Evolutionary conservation across 441 rosid genomes (phyloP).

Genomic region (Populus trichocarpa): DNA sequence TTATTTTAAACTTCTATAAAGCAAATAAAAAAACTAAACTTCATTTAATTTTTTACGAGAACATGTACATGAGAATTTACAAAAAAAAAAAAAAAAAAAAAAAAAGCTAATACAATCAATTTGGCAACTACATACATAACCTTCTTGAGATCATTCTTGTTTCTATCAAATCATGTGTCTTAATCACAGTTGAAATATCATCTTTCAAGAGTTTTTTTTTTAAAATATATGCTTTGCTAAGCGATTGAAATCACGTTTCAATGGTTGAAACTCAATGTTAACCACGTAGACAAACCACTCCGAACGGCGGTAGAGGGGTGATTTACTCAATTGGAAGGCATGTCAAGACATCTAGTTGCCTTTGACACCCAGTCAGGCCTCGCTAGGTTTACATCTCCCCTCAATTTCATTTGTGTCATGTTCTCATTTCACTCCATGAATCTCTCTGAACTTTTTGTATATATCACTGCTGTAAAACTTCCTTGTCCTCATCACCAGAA

Average conservation of each 20-base stretch:
- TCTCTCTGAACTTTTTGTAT: conserved; percentile 69
- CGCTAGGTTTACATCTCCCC: neutral
- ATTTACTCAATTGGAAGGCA: neutral
- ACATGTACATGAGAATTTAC: neutral
- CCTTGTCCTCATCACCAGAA: conserved; percentile 62
- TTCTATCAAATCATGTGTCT: neutral
- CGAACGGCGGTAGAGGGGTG: neutral
- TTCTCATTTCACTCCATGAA: conserved; percentile 15
- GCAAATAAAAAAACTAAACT: too few relatives aligned
- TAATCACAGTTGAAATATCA: neutral
- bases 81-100: too few relatives aligned
- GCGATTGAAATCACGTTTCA: neutral
- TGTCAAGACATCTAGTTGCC: neutral
- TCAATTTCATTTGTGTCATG: neutral
- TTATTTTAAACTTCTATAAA: too few relatives aligned
- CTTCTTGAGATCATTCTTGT: neutral
- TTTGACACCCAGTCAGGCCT: neutral
- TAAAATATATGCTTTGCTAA: too few relatives aligned
- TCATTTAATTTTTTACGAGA: neutral
- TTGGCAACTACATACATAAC: neutral
- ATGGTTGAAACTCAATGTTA: neutral
- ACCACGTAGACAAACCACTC: neutral
- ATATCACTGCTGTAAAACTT: conserved; percentile 71
- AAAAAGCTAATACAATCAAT: neutral
- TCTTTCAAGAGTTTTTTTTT: too few relatives aligned